A percentile compares a stretch with the other conserved stretches of the same genome.
These are phyloP conservation scores for Solanum clarkiae DNA, from an alignment of 257 asterid genomes.

Conservation along the genomic window DNA sequence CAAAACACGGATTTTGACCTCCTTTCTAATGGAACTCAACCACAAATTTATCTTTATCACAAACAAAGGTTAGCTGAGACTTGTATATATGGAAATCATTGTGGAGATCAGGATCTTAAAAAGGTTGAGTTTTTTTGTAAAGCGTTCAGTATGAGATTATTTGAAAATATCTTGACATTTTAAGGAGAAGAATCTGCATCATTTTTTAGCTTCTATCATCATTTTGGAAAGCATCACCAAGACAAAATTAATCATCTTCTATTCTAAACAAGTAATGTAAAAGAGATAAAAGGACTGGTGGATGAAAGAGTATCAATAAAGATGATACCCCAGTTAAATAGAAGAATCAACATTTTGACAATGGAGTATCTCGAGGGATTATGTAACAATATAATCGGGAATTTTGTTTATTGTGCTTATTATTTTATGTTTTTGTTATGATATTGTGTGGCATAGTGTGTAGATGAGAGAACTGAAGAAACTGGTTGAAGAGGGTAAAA, in stretches of 20 bases:
- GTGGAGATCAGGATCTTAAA: neutral
- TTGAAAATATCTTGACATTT: neutral
- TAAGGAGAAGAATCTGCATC: neutral
- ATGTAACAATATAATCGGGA: neutral
- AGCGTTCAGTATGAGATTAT: neutral
- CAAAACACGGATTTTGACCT: no score
- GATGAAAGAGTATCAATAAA: neutral
- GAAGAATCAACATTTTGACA: slow-evolving; percentile 8
- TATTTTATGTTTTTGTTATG: neutral
- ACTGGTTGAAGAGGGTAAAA: slow-evolving; percentile 26
- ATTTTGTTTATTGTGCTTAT: neutral
- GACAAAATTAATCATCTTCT: neutral
- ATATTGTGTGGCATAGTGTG: neutral
- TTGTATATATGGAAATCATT: neutral
- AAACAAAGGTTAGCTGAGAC: neutral
- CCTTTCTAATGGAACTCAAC: no score
- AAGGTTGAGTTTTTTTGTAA: neutral
- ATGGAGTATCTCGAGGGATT: slow-evolving; percentile 9
- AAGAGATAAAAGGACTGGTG: neutral
- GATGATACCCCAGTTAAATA: neutral
- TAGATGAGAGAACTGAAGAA: slow-evolving; percentile 21
- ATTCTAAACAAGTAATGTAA: neutral
- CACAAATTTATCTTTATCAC: neutral
- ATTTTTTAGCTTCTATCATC: neutral
- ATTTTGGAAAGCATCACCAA: neutral